Conservation (phyloP, 1,284 basidiomycete genomes). For the Trichosporon ovoides region DNA sequence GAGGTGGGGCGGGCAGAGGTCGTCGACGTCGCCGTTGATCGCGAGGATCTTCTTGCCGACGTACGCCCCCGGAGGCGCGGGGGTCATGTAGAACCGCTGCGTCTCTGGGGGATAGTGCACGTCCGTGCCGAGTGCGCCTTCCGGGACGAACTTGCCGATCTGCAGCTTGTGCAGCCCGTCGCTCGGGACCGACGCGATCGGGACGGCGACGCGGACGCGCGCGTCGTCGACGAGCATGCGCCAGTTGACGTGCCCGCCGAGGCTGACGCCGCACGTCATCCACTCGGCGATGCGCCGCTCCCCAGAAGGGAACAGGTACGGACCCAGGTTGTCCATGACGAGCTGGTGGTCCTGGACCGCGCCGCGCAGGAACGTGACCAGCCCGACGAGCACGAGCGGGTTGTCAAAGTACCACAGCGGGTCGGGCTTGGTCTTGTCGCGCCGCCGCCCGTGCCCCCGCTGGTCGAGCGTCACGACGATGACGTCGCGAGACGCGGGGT, state of each 20-base stretch:
- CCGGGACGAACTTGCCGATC: neutral
- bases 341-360: conserved; percentile 60
- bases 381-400: neutral
- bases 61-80: conserved; percentile 45
- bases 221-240: conserved; percentile 6
- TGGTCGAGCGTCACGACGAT: conserved; percentile 57
- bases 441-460: conserved; percentile 65
- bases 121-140: neutral
- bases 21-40: conserved; percentile 54
- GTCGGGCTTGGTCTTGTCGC: conserved; percentile 58
- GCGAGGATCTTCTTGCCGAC: conserved; percentile 64
- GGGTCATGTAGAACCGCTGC: conserved; percentile 2
- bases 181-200: conserved; percentile 3
- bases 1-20: conserved; percentile 28
- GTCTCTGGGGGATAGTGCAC: neutral
- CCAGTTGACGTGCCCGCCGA: conserved; percentile 44
- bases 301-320: conserved; percentile 68
- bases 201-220: conserved; percentile 4
- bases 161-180: conserved; percentile 7
- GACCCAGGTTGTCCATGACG: conserved; percentile 71
- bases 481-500: conserved; percentile 25
- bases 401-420: conserved; percentile 50
- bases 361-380: conserved; percentile 4
- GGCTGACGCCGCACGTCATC: conserved; percentile 54
- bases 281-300: conserved; percentile 63